These are phyloP conservation scores for Dinochytrium kinnereticum DNA, from an alignment of 371 early-diverging fungal species.

Conservation along the genomic window DNA sequence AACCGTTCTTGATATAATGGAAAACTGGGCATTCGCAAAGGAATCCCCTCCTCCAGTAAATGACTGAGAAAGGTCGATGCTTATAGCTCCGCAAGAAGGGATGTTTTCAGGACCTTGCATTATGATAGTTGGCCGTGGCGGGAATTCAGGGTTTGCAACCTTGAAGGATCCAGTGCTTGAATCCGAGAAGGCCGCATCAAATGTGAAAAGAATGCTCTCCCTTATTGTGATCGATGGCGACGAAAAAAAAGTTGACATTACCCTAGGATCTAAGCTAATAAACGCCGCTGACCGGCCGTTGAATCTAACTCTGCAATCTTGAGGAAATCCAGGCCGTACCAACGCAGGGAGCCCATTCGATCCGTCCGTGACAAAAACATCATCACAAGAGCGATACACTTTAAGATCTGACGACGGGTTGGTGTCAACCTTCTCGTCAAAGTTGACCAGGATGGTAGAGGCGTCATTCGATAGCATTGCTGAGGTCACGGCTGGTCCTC, in stretches of 20 bases:
- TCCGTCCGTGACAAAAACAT: conserved; percentile 1
- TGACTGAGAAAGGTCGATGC: conserved; percentile 1
- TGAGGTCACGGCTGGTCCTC: background rate
- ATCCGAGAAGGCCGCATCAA: background rate
- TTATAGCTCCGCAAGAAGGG: background rate
- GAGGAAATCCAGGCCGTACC: background rate
- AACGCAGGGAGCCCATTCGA: background rate
- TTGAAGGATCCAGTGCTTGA: background rate
- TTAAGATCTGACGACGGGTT: background rate
- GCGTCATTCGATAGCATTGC: conserved; percentile 16
- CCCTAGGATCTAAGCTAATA: background rate
- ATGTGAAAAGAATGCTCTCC: background rate
- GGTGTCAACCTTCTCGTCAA: conserved; percentile 1
- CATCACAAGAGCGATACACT: conserved; percentile 3
- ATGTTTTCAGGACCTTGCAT: background rate
- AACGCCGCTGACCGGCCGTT: background rate
- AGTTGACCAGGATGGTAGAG: conserved; percentile 5
- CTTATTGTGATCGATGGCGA: background rate
- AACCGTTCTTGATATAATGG: background rate
- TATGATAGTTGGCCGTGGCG: background rate
- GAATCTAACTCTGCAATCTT: conserved; percentile 8
- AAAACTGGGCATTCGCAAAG: background rate
- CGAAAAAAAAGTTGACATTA: background rate
- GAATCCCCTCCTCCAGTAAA: background rate
- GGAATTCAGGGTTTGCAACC: background rate